Evolutionary conservation across 2,329 filamentous ascomycete species (phyloP).

Genomic region (Elsinoe arachidis): DNA sequence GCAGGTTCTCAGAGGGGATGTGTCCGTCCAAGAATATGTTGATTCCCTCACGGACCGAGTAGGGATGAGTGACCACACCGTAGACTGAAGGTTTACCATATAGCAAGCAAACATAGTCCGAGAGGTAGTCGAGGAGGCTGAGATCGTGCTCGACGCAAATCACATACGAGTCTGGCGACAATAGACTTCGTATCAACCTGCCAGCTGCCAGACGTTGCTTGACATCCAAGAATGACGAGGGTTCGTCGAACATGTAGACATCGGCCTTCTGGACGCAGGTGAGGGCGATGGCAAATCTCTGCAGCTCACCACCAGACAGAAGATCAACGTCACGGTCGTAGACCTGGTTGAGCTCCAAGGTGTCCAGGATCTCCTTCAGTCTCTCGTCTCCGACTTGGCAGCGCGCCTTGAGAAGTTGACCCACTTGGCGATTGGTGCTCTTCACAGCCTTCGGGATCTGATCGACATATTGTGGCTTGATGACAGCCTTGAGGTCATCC

Average conservation of each 20-base stretch:
- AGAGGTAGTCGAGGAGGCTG: slow-evolving; percentile 96
- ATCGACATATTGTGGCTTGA: slow-evolving; percentile 98
- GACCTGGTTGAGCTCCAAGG: slow-evolving; percentile 80
- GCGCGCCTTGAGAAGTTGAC: slow-evolving; percentile 66
- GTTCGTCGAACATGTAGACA: slow-evolving; percentile 99
- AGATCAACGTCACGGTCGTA: slow-evolving; percentile 82
- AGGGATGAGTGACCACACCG: slow-evolving; percentile 90
- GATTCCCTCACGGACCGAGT: slow-evolving; percentile 97
- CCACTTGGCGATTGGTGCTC: slow-evolving; percentile 64
- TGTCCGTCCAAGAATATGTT: slow-evolving; percentile 98
- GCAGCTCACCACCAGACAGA: slow-evolving; percentile 93
- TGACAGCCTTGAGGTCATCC: slow-evolving; percentile 92
- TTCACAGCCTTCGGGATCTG: slow-evolving; percentile 92
- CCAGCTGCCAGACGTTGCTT: slow-evolving; percentile 95
- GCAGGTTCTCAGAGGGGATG: slow-evolving; percentile 95
- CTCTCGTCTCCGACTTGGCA: slow-evolving; percentile 62
- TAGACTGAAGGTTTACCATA: slow-evolving; percentile 95
- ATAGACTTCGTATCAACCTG: slow-evolving; percentile 81
- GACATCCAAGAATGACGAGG: slow-evolving; percentile 97
- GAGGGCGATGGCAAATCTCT: slow-evolving; percentile 93
- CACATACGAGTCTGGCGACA: slow-evolving; percentile 85
- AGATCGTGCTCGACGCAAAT: slow-evolving; percentile 99
- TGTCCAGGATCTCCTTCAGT: slow-evolving; percentile 68
- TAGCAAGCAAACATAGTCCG: slow-evolving; percentile 94
- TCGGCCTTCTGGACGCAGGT: slow-evolving; percentile 95